Evolutionary conservation across 805 yeast species (phyloP), one percentile per base, ranked within the genome.

Genomic region (Lipomyces chichibuensis): DNA sequence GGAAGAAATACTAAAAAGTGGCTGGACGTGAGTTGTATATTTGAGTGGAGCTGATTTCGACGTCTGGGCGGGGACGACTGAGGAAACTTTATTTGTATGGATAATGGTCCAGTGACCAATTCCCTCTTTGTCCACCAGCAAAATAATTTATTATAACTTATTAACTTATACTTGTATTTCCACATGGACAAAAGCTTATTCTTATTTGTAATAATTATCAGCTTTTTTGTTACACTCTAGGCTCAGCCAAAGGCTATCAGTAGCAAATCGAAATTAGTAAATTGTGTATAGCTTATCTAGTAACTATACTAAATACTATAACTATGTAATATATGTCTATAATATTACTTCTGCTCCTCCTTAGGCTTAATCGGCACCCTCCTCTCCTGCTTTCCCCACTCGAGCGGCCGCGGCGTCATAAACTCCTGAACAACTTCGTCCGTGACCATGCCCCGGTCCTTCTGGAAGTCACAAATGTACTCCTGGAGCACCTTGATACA

Each of bases 401-500:
- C 84, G 75, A 92, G 85, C 77, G 87, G 85, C 75, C 96, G 96
- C 72, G 84, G 88, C 63, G 73, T 71, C 94, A 91, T 95, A 77
- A 88, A 95, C 66, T 84, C 76, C 64, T 84, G 85, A 62, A 92
- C 80, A 3, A 81, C 79, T 23, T 80, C 87, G 57, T 89, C 88
- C 67, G 87, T 85, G 62, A 94, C 87, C 66, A 80, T 77, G 46
- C 84, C 81, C 77, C 97, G 88, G 75, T 87, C 85, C 65, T 83
- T 90, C 82, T 95, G 99, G 84, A 93, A 95, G 23, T 79, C 88
- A 64, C 82, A 84, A 39, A 95, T 96, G 75, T 89, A 91, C 70
- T 86, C 85, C 78, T 90, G 95, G 74, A 95, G 83, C 20, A 87
- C 87, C 65, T 87, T 89, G 75, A 91, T 91, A 79, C 97, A 91